Evolutionary conservation across 192 early-diverging fungal genomes (phyloP).

Genomic region (Coemansia sp.): DNA sequence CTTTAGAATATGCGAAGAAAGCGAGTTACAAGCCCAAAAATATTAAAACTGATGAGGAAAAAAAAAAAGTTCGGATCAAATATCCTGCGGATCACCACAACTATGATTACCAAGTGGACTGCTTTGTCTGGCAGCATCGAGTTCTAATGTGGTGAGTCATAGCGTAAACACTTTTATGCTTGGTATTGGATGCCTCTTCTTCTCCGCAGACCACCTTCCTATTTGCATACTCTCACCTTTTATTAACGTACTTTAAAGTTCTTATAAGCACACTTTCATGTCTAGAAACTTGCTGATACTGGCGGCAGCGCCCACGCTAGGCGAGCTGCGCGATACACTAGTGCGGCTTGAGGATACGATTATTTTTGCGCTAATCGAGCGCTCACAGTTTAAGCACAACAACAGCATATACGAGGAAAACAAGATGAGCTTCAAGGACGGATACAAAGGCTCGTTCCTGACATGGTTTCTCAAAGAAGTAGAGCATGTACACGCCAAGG

Average conservation of each 20-base stretch:
- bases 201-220: neutral
- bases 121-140: neutral
- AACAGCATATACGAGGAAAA: slow-evolving; percentile 74
- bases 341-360: slow-evolving; percentile 96
- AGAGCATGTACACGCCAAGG: slow-evolving; percentile 90
- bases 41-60: neutral
- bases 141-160: neutral
- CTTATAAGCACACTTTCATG: slow-evolving; percentile 14
- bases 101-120: neutral
- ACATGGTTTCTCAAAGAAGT: slow-evolving; percentile 91
- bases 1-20: slow-evolving; percentile 3
- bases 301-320: slow-evolving; percentile 40
- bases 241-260: neutral
- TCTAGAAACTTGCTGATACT: slow-evolving; percentile 55
- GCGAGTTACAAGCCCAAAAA: neutral
- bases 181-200: neutral
- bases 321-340: slow-evolving; percentile 73
- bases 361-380: slow-evolving; percentile 85
- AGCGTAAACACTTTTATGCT: neutral
- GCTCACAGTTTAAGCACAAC: slow-evolving; percentile 91
- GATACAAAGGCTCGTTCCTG: slow-evolving; percentile 79
- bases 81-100: neutral
- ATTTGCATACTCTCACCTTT: neutral
- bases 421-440: slow-evolving; percentile 69
- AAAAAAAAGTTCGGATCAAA: slow-evolving; percentile 13